Base-by-base conservation (phyloP, 2,329 filamentous ascomycete genomes). In the Penicillium occitanis region DNA sequence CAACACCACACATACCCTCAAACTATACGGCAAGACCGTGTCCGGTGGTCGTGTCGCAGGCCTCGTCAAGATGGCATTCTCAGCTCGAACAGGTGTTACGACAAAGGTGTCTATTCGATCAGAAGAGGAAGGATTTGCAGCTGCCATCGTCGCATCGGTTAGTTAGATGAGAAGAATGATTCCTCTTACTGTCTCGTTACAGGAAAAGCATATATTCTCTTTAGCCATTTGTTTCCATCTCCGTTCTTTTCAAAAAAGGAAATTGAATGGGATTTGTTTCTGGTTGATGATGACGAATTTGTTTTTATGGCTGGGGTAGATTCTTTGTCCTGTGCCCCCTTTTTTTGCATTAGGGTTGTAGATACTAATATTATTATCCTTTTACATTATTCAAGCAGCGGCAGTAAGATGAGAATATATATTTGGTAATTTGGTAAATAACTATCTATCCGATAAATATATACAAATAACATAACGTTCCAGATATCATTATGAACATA, bases 21-120 rank as follows among this genome's bases (percentile, higher is more conserved):
- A 97, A 82, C 84, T 99, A 42, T 91, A 97, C 77, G 95, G 95
- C 76, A 98, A 97, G 88, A 97, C 92, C 51, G 90, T 98, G 69
- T 89, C 87, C 40, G 95, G 94, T 42, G 95, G 95, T 71, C 90
- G 90, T 74, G 94, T 99, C 17, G 92, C 93, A 65, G 91, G 91
- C 68, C 89, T 88, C 70, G 88, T 98, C 70, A 88, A 93, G 79
- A 97, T 99, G 93, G 95, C 93, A 0, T 97, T 88, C 81, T 96
- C 92, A 68, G 88, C 91, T 73, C 97, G 96, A 85, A 90, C 90
- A 60, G 95, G 95, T 62, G 93, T 98, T 30, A 97, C 95, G 66
- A 96, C 94, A 74, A 98, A 98, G 87, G 92, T 99, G 72, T 91
- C 90, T 62, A 91, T 94, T 68, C 87, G 95, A 76, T 91, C 91